phyloP scores from a whole-genome alignment of 2,329 filamentous ascomycete species.

The Botryotinia convoluta region DNA sequence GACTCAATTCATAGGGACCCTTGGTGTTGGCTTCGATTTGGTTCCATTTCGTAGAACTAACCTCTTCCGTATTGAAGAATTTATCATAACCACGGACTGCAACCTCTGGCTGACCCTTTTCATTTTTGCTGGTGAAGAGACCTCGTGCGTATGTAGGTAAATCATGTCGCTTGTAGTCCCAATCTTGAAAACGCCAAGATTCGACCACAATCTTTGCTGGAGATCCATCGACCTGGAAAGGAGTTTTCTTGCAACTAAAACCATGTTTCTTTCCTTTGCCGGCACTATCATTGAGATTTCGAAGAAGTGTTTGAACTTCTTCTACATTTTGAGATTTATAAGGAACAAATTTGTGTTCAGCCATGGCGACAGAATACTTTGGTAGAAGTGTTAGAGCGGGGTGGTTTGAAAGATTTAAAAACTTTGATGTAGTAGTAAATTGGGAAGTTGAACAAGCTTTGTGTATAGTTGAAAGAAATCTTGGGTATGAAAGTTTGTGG shows the following conservation, averaged over 20 bases:
- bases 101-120: constrained; percentile 69
- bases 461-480: background rate
- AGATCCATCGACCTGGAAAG: constrained; percentile 64
- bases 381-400: background rate
- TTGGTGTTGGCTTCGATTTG: constrained; percentile 73
- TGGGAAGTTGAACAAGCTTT: background rate
- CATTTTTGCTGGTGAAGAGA: constrained; percentile 79
- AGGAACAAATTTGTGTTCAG: constrained; percentile 51
- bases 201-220: constrained; percentile 67
- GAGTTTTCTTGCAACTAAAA: constrained; percentile 78
- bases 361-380: constrained; percentile 45
- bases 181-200: constrained; percentile 92
- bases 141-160: constrained; percentile 92
- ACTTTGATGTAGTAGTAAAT: background rate
- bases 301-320: constrained; percentile 51
- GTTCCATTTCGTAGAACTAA: constrained; percentile 76
- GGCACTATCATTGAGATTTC: constrained; percentile 55
- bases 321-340: constrained; percentile 67
- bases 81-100: constrained; percentile 93
- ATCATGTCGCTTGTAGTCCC: constrained; percentile 86
- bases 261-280: constrained; percentile 54
- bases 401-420: background rate
- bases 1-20: constrained; percentile 89
- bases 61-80: constrained; percentile 93
- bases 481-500: background rate